Evolutionary conservation across 2,329 filamentous ascomycete genomes (phyloP).

Genomic region (Apiospora pterosperma): DNA sequence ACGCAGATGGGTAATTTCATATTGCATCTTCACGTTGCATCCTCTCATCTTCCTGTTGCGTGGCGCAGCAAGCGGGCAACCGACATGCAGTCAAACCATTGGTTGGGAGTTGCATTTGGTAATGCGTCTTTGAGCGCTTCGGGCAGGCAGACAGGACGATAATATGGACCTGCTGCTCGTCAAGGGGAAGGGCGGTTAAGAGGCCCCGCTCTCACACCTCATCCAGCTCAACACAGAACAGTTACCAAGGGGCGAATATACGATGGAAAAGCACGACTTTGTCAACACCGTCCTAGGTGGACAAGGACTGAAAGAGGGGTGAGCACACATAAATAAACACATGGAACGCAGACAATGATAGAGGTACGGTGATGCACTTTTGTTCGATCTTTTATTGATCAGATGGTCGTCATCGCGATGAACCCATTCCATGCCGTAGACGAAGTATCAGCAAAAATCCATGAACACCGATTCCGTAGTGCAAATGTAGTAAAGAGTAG

Average conservation of each 20-base stretch:
- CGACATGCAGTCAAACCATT: background rate
- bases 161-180: background rate
- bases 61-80: background rate
- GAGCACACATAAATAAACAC: background rate
- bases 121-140: background rate
- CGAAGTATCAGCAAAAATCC: slow-evolving; percentile 26
- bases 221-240: no score
- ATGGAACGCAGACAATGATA: background rate
- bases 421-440: slow-evolving; percentile 29
- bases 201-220: background rate
- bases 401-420: slow-evolving; percentile 25
- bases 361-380: slow-evolving; percentile 11
- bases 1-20: background rate
- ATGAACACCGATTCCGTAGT: slow-evolving; percentile 32
- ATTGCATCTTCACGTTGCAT: background rate
- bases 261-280: background rate
- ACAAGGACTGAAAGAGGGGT: background rate
- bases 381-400: slow-evolving; percentile 32
- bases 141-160: background rate
- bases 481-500: slow-evolving; percentile 13
- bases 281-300: background rate
- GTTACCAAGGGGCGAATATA: background rate
- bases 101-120: background rate
- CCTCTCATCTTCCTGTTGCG: background rate
- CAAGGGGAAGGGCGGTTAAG: background rate